Base-by-base conservation (phyloP, 176 grass and related monocot species). In the Tuctoria greenei region DNA sequence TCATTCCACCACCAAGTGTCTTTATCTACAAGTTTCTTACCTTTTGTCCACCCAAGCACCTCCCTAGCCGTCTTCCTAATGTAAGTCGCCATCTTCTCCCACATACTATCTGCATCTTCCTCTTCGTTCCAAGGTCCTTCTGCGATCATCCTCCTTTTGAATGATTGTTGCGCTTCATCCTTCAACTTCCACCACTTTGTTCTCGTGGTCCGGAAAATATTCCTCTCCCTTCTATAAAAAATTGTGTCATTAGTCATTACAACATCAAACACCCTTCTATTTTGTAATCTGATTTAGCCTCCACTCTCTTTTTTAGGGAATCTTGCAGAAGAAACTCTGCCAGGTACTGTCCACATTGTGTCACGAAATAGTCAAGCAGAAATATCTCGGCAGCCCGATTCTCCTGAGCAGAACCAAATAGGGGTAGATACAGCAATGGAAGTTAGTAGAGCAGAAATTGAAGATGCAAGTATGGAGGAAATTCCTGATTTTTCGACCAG, bases 381-480 rank as follows among this genome's bases (percentile, higher is more conserved):
- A 74, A 62, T 62, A 75, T 60, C 80, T 84, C 87, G 83, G 73
- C 61, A 72, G 74, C 71, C 41, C 4, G 71, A 86, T 66, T 55
- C 82, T 67, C 71, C 84, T 40, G 89, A 95, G 23, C 85, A 90
- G 76, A 80, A 66, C 41, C 81, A 87, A 79, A 56, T 68, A 64
- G 88, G 74, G 54, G 61, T 45, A 56, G 59, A 78, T 78, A 78
- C 79, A 21, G 81, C 57, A 69, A 76, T 91, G 70, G 82, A 91
- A 85, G 45, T 80, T 56, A 58, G 61, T 71, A 50, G 51, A 76
- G 46, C 71, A 65, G 73, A 88, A 71, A 65, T 38, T 42, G 92
- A 88, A 94, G 80, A 83, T 74, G 37, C 51, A 64, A 81, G 68
- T 75, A 18, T 71, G 61, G 89, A 90, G 67, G 82, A 88, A 90